Percentiles rank a stretch among this genome's conserved stretches.
Conservation (phyloP, 345 rosid species). For the Pelargonium nanum region DNA sequence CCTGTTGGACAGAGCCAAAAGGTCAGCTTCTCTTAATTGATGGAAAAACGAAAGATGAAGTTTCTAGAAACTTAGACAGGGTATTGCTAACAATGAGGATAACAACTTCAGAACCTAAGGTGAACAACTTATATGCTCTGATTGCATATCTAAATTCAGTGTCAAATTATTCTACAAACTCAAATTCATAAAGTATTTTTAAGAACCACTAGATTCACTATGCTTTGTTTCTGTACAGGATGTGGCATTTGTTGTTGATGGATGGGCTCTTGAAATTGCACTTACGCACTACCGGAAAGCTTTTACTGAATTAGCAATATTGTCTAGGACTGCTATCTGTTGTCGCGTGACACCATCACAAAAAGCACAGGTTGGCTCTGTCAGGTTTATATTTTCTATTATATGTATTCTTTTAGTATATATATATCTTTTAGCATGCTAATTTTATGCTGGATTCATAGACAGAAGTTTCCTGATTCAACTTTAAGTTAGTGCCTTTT, state of each 20-base stretch:
- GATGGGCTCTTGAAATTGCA: conserved; percentile 97
- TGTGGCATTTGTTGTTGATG: conserved; percentile 92
- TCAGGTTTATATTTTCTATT: conserved; percentile 7
- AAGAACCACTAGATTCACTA: not conserved
- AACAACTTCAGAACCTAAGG: conserved; percentile 92
- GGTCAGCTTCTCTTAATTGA: conserved; percentile 92
- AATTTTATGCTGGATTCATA: not conserved
- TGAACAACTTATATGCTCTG: conserved; percentile 19
- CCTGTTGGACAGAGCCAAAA: conserved; percentile 61
- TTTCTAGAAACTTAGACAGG: conserved; percentile 77
- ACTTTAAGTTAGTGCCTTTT: not conserved
- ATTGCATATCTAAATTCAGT: conserved; percentile 3
- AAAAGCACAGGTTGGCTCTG: conserved; percentile 80
- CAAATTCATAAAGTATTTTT: not conserved
- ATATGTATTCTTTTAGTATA: not conserved
- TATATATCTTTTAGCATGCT: not conserved
- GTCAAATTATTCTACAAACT: not conserved
- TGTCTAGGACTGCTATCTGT: conserved; percentile 95
- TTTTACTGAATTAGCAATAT: conserved; percentile 85
- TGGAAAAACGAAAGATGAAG: conserved; percentile 89
- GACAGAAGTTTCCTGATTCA: not conserved
- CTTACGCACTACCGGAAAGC: conserved; percentile 69
- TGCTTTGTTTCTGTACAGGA: conserved; percentile 38
- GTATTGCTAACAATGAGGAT: conserved; percentile 92
- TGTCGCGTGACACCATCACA: conserved; percentile 98